Base-by-base conservation (phyloP, 179 eudicot species). In the Spinacia oleracea region DNA sequence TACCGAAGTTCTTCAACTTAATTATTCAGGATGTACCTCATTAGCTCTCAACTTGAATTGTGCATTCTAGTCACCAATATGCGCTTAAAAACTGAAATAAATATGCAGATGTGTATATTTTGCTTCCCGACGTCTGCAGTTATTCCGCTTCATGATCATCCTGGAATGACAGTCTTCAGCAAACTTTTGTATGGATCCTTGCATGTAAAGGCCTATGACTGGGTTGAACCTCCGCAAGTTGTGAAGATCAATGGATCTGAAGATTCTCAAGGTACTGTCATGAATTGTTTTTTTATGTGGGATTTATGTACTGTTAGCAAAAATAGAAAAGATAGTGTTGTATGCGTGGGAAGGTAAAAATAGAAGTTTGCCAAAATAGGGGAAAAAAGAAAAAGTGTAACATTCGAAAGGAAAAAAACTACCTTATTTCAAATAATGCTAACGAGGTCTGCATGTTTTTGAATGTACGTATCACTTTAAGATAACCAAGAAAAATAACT, bases 141-240 rank as follows among this genome's bases (percentile, higher is more conserved):
- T 69, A 96, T 96, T 75, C 99, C 99, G 53, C 93, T 96, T 53
- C 99, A 96, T 82, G 96, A 93, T 74, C 99, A 96, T 89, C 99
- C 99, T 76, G 93, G 85, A 79, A 95, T 95, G 98, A 91, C 97
- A 18, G 98, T 95, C 81, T 86, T 95, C 80, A 95, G 99, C 92
- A 96, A 95, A 89, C 83, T 95, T 78, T 92, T 95, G 18, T 95
- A 93, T 81, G 98, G 98, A 51, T 91, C 98, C 75, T 86, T 95
- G 87, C 98, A 95, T 82, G 98, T 95, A 75, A 93, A 93, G 87
- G 97, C 89, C 73, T 95, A 89, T 86, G 98, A 95, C 71, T 95
- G 98, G 98, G 93, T 91, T 79, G 98, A 95, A 84, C 98, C 98
- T 70, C 78, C 91, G 2, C 76, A 77, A 79, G 81, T 89, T 73